Evolutionary conservation across 257 asterid genomes (phyloP).

Genomic region (Nicotiana tomentosiformis): DNA sequence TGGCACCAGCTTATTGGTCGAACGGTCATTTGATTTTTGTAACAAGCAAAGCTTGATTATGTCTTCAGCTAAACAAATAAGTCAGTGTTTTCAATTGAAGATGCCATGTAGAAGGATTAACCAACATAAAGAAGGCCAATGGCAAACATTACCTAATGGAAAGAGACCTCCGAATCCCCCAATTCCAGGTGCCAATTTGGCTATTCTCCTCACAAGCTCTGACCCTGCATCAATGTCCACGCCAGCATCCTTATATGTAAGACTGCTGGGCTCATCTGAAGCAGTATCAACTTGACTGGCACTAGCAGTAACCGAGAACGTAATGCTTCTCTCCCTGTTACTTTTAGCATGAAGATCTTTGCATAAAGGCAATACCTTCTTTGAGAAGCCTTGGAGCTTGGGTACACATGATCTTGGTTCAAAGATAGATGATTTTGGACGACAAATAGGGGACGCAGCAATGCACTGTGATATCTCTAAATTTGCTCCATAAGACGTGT

Average conservation of each 20-base stretch:
- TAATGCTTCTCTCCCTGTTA: slow-evolving; percentile 17
- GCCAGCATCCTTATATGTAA: slow-evolving; percentile 91
- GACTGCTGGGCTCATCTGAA: slow-evolving; percentile 30
- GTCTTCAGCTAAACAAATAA: neutral
- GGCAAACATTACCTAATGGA: slow-evolving; percentile 60
- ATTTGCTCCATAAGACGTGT: slow-evolving; percentile 16
- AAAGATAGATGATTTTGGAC: neutral
- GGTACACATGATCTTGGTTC: slow-evolving; percentile 12
- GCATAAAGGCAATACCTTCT: slow-evolving; percentile 21
- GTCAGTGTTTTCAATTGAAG: neutral
- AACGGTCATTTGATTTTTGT: neutral
- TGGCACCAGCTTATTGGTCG: neutral
- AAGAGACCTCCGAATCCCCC: slow-evolving; percentile 98
- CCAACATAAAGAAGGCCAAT: neutral
- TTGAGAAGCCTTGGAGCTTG: slow-evolving; percentile 8
- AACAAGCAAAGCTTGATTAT: neutral
- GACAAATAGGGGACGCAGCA: neutral
- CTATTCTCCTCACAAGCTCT: slow-evolving; percentile 84
- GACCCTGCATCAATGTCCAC: slow-evolving; percentile 97
- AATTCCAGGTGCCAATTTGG: slow-evolving; percentile 94
- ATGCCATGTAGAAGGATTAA: neutral
- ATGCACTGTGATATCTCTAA: slow-evolving; percentile 16
- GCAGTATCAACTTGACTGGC: slow-evolving; percentile 19
- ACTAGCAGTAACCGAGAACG: slow-evolving; percentile 26
- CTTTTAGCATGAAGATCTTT: slow-evolving; percentile 16